Percentiles rank a stretch among this genome's conserved stretches.
Conservation (phyloP, 2,329 filamentous ascomycete species). For the Arthrobotrys entomopaga region DNA sequence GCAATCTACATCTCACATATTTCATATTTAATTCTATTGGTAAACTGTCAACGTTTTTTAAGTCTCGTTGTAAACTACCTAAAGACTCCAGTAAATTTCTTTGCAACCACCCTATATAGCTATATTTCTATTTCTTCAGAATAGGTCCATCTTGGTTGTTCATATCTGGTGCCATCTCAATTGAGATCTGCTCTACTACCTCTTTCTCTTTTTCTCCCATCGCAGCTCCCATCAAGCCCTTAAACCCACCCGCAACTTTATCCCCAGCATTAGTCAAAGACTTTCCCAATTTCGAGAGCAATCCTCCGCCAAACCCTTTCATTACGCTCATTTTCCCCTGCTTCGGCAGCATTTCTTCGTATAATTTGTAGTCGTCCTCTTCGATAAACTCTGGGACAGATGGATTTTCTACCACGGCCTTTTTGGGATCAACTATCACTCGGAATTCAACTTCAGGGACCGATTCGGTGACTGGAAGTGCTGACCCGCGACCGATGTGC, state of each 20-base stretch:
- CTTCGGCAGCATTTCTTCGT: slow-evolving; percentile 25
- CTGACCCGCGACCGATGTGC: slow-evolving; percentile 21
- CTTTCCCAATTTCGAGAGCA: slow-evolving; percentile 16
- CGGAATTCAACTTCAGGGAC: slow-evolving; percentile 38
- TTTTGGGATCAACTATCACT: slow-evolving; percentile 8
- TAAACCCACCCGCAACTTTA: slow-evolving; percentile 15
- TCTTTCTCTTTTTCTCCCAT: slow-evolving; percentile 9
- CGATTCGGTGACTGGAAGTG: slow-evolving; percentile 10
- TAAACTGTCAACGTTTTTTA: too few relatives aligned
- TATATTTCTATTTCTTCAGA: too few relatives aligned
- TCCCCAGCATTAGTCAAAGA: slow-evolving; percentile 14
- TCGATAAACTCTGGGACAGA: not conserved
- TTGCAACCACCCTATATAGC: too few relatives aligned
- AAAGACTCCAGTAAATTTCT: too few relatives aligned
- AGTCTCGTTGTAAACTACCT: too few relatives aligned
- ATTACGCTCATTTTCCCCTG: slow-evolving; percentile 8
- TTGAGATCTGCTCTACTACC: not conserved
- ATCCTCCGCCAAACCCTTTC: not conserved
- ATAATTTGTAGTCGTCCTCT: slow-evolving; percentile 28
- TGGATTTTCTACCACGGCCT: slow-evolving; percentile 6
- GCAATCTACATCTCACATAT: too few relatives aligned
- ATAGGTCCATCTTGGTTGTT: too few relatives aligned
- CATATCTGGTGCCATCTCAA: too few relatives aligned
- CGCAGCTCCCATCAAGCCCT: not conserved
- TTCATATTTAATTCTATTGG: too few relatives aligned